Evolutionary conservation across 164 flowering plant species (phyloP).

Genomic region (Piper longum): DNA sequence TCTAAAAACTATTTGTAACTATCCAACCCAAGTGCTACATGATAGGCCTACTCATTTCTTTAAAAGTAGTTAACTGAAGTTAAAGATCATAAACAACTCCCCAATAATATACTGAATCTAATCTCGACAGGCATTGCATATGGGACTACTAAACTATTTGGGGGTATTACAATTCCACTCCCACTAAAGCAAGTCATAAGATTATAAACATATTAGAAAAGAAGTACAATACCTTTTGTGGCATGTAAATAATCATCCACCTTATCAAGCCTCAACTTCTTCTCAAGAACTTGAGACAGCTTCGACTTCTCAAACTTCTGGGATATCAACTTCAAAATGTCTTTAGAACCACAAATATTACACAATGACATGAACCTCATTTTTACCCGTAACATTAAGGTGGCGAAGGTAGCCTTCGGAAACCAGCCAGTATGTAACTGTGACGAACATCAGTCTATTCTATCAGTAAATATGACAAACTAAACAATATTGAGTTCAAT

Average conservation of each 20-base stretch:
- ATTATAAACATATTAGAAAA: neutral
- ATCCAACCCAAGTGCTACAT: neutral
- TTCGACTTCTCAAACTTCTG: conserved; percentile 54
- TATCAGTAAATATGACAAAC: conserved; percentile 2
- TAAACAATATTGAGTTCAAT: neutral
- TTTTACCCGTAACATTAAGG: conserved; percentile 38
- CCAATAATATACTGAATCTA: neutral
- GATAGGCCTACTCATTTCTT: no score
- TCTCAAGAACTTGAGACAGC: conserved; percentile 18
- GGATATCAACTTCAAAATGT: conserved; percentile 28
- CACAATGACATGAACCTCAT: conserved; percentile 55
- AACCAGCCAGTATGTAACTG: conserved; percentile 78
- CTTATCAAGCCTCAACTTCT: conserved; percentile 14
- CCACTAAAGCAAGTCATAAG: no score
- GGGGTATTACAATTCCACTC: neutral
- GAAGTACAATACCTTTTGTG: conserved; percentile 30
- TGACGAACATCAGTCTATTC: conserved; percentile 7
- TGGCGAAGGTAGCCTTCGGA: conserved; percentile 23
- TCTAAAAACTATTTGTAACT: neutral
- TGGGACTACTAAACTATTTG: neutral
- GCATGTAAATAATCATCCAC: conserved; percentile 21
- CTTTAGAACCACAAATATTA: conserved; percentile 41
- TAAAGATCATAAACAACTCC: neutral
- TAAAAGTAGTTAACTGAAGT: no score
- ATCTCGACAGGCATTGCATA: neutral